A percentile compares a stretch with the other conserved stretches of the same genome.
Conservation (phyloP, 148 eudicot genomes). For the Cornus kousa region DNA sequence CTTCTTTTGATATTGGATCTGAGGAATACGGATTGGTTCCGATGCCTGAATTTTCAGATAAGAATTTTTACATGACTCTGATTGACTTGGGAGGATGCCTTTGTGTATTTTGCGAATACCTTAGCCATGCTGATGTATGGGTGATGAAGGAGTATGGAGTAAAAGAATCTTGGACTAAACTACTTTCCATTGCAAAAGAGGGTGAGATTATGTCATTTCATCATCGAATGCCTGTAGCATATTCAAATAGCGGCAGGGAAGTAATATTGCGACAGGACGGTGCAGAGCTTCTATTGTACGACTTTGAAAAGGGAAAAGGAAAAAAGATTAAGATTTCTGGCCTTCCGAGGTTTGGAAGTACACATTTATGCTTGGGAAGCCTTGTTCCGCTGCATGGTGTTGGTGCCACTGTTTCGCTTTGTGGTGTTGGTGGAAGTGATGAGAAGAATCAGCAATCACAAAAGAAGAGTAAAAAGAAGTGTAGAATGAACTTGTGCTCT, state of each 20-base stretch:
- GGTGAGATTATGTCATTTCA: conserved; percentile 3
- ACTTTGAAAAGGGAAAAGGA: conserved; percentile 11
- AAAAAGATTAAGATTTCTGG: conserved; percentile 12
- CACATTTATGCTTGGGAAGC: conserved; percentile 24
- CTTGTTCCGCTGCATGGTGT: conserved; percentile 29
- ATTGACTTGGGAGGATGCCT: conserved; percentile 27
- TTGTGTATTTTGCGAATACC: conserved; percentile 15
- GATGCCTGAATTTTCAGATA: conserved; percentile 17
- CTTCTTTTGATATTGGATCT: conserved; percentile 31
- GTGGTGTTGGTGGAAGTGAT: neutral
- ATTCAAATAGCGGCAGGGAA: conserved; percentile 28
- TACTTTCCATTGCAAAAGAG: conserved; percentile 19
- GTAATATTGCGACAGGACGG: conserved; percentile 32
- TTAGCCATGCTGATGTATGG: conserved; percentile 34
- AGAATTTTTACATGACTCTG: conserved; percentile 8
- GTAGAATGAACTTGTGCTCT: neutral
- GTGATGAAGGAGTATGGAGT: conserved; percentile 44
- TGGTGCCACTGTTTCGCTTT: neutral
- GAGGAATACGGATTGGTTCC: conserved; percentile 27
- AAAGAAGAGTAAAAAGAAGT: conserved; percentile 12
- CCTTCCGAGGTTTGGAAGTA: neutral
- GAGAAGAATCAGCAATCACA: conserved; percentile 5
- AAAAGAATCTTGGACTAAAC: neutral
- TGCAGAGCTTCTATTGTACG: conserved; percentile 29
- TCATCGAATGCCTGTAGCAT: conserved; percentile 25